phyloP scores from a whole-genome alignment of 768 basidiomycete genomes.

The Mycena haematopus region DNA sequence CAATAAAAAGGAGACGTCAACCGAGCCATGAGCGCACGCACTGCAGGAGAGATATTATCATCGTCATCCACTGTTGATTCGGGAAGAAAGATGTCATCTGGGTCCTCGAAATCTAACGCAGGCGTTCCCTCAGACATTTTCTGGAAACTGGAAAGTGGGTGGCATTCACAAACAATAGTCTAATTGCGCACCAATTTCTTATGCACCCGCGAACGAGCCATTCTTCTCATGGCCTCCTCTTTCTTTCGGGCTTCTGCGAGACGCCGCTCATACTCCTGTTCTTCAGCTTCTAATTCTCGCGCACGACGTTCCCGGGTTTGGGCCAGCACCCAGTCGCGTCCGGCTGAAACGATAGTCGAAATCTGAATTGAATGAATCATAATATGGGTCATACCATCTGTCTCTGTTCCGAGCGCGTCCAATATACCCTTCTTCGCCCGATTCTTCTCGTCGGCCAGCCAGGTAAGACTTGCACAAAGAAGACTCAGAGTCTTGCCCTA shows the following conservation, averaged over 20 bases:
- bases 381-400: conserved; percentile 31
- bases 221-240: conserved; percentile 61
- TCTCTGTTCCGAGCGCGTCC: conserved; percentile 43
- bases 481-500: conserved; percentile 90
- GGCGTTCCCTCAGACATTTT: conserved; percentile 25
- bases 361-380: neutral
- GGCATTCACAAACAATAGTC: neutral
- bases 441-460: conserved; percentile 73
- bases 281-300: conserved; percentile 71
- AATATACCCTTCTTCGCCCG: conserved; percentile 74
- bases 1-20: conserved; percentile 41
- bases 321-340: conserved; percentile 76
- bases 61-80: conserved; percentile 53
- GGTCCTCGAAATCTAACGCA: conserved; percentile 41
- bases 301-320: conserved; percentile 72
- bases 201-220: conserved; percentile 59
- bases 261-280: conserved; percentile 66
- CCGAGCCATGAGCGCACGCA: conserved; percentile 83
- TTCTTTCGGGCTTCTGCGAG: conserved; percentile 65
- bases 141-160: conserved; percentile 21
- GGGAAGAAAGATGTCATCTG: conserved; percentile 79
- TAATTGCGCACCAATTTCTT: conserved; percentile 61
- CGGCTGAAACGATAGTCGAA: conserved; percentile 38
- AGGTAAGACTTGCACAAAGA: conserved; percentile 76
- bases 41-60: conserved; percentile 76